Percentiles rank a stretch among this genome's conserved stretches.
phyloP scores from a whole-genome alignment of 2,329 filamentous ascomycete genomes.

The Ceratocystis albifundus region DNA sequence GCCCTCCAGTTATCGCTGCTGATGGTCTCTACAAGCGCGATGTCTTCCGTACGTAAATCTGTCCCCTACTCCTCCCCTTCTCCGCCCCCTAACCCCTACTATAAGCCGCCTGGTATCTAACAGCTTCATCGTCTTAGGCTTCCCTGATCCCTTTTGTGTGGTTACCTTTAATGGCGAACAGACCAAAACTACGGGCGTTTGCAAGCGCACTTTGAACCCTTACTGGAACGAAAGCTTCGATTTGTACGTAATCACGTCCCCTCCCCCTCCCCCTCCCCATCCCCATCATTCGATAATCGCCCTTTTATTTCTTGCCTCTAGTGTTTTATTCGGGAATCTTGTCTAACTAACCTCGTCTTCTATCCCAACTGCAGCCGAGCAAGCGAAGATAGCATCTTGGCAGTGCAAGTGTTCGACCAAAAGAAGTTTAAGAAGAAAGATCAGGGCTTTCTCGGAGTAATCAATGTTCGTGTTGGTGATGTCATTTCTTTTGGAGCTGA shows the following conservation, averaged over 20 bases:
- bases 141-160: constrained; percentile 94
- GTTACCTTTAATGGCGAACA: constrained; percentile 96
- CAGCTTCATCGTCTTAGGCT: constrained; percentile 47
- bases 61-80: no score
- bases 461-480: constrained; percentile 92
- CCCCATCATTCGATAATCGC: constrained; percentile 28
- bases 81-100: no score
- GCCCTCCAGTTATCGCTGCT: constrained; percentile 76
- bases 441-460: constrained; percentile 93
- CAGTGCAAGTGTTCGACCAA: constrained; percentile 97
- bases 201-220: constrained; percentile 95
- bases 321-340: neutral
- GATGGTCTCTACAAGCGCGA: constrained; percentile 98
- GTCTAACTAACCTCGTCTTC: neutral
- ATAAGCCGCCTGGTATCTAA: no score
- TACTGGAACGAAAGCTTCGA: constrained; percentile 99
- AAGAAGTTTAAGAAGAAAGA: constrained; percentile 99
- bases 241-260: constrained; percentile 48
- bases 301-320: constrained; percentile 9
- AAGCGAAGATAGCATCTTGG: constrained; percentile 90
- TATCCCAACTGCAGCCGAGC: constrained; percentile 52
- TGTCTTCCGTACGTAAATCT: constrained; percentile 73
- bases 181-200: constrained; percentile 93
- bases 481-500: constrained; percentile 82
- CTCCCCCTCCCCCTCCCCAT: no score